A percentile compares a stretch with the other conserved stretches of the same genome.
Conservation (phyloP, 441 rosid species). For the Adansonia madagascariensis region DNA sequence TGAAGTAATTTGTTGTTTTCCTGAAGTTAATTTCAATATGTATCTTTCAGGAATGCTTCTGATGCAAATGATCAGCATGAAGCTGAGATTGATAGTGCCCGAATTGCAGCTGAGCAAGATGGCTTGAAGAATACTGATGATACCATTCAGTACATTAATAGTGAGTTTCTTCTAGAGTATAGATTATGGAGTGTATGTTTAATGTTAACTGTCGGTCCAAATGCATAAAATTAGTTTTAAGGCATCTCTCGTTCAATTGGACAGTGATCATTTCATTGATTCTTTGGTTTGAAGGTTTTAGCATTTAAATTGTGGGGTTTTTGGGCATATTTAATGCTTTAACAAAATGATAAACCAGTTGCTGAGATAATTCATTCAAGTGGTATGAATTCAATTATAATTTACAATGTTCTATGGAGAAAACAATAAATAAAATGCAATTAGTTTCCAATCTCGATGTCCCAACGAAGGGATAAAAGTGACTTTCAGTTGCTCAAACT, state of each 20-base stretch:
- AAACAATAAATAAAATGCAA: neutral
- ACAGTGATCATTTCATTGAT: neutral
- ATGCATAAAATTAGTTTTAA: neutral
- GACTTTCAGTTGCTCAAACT: neutral
- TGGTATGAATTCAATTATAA: neutral
- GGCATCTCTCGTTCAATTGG: neutral
- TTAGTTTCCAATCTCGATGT: neutral
- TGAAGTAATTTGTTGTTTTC: neutral
- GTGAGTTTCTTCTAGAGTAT: conserved; percentile 48
- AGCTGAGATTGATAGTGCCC: conserved; percentile 63
- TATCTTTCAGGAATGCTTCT: conserved; percentile 57
- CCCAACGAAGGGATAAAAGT: neutral
- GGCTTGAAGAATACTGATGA: conserved; percentile 54
- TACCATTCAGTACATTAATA: conserved; percentile 51
- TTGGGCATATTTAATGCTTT: neutral
- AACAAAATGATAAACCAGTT: neutral
- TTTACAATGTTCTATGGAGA: neutral
- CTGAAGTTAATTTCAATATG: conserved; percentile 16
- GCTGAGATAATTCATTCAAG: neutral
- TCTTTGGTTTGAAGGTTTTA: neutral
- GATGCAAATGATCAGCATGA: conserved; percentile 75
- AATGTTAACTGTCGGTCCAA: neutral
- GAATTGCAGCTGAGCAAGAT: conserved; percentile 71
- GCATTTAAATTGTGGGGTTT: neutral
- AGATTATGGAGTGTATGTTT: neutral